Conservation (phyloP, 345 rosid species). For the Eucalyptus sideroxylon region DNA sequence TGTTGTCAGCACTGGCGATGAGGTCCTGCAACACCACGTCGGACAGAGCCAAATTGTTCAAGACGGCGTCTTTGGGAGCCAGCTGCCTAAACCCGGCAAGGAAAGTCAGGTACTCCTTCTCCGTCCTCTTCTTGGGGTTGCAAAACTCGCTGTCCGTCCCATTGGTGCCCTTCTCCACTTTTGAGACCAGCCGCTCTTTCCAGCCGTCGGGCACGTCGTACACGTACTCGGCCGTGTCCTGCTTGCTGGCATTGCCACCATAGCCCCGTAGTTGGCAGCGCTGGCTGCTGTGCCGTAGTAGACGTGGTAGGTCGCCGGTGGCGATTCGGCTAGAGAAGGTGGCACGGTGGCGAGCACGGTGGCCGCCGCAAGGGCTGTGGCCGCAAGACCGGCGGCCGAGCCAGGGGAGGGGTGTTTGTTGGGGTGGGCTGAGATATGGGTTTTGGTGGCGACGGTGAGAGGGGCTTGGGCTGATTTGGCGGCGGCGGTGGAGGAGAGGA, state of each 20-base stretch:
- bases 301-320: slow-evolving; percentile 14
- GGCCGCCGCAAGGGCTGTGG: slow-evolving; percentile 38
- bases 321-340: slow-evolving; percentile 32
- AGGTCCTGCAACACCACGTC: slow-evolving; percentile 80
- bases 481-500: slow-evolving; percentile 6
- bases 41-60: slow-evolving; percentile 70
- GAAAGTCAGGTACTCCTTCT: slow-evolving; percentile 82
- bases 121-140: slow-evolving; percentile 75
- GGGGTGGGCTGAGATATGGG: neutral
- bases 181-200: slow-evolving; percentile 84
- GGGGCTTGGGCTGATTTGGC: slow-evolving; percentile 2
- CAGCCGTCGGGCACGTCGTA: slow-evolving; percentile 90
- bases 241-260: slow-evolving; percentile 84
- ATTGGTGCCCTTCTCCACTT: slow-evolving; percentile 88
- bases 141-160: slow-evolving; percentile 88
- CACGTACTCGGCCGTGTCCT: slow-evolving; percentile 78
- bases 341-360: slow-evolving; percentile 24
- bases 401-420: slow-evolving; percentile 6
- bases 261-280: slow-evolving; percentile 92
- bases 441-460: neutral
- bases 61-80: slow-evolving; percentile 60
- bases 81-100: slow-evolving; percentile 67
- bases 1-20: slow-evolving; percentile 58
- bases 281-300: slow-evolving; percentile 98
- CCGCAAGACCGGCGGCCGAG: slow-evolving; percentile 12